phyloP scores from a whole-genome alignment of 1,284 basidiomycete species.

The Paramarasmius palmivorus region DNA sequence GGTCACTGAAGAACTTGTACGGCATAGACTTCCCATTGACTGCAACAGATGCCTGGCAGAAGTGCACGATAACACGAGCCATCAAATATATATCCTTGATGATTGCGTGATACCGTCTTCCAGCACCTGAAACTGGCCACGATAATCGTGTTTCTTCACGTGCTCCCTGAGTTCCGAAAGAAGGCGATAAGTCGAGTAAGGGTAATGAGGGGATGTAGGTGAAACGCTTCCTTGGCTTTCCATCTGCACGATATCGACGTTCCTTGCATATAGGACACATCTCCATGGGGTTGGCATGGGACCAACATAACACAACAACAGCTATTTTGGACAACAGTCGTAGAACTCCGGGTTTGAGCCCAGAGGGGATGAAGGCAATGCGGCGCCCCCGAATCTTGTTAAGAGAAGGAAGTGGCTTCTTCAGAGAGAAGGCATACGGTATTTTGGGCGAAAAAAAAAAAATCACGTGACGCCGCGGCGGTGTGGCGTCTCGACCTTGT shows the following conservation, averaged over 20 bases:
- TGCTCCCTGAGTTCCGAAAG: background rate
- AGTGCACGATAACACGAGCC: background rate
- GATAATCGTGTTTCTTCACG: background rate
- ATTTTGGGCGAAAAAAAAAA: conserved; percentile 18
- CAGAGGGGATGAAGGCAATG: conserved; percentile 12
- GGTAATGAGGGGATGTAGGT: background rate
- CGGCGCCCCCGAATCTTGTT: conserved; percentile 13
- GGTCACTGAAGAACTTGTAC: conserved; percentile 25
- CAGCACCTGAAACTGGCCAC: background rate
- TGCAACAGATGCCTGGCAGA: background rate
- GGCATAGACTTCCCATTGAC: background rate
- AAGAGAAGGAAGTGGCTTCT: conserved; percentile 15
- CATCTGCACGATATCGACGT: conserved; percentile 21
- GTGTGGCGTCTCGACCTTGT: conserved; percentile 22
- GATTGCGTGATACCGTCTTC: background rate
- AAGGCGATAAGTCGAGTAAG: background rate
- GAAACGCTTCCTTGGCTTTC: too few species aligned
- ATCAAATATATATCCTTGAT: background rate
- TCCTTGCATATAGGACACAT: conserved; percentile 34
- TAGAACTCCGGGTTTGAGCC: conserved; percentile 2
- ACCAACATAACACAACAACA: conserved; percentile 35
- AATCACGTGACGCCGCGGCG: conserved; percentile 21
- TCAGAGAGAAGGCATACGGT: conserved; percentile 18
- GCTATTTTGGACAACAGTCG: background rate
- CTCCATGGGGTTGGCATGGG: conserved; percentile 18